Conservation (phyloP, 305 asterid species). For the Withania somnifera region DNA sequence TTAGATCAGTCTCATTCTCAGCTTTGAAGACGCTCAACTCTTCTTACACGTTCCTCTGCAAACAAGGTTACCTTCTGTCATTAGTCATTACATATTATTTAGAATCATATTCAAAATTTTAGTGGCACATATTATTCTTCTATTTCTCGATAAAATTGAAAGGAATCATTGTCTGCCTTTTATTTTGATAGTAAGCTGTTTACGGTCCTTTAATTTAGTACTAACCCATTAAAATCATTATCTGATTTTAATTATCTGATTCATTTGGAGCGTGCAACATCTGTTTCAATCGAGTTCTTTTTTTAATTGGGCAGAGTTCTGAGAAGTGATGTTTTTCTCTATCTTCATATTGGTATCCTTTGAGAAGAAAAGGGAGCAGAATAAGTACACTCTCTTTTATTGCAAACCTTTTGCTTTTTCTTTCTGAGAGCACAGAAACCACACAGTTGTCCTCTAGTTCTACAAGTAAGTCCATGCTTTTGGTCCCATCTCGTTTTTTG, state of each 20-base stretch:
- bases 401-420: neutral
- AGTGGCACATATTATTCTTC: neutral
- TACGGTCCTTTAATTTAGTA: neutral
- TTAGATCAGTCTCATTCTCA: slow-evolving; percentile 84
- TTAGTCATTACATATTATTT: neutral
- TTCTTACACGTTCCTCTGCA: slow-evolving; percentile 37
- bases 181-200: neutral
- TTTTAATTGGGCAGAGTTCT: neutral
- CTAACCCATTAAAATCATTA: neutral
- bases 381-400: neutral
- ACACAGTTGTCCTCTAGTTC: neutral
- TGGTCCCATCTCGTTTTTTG: neutral
- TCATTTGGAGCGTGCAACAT: neutral
- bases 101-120: neutral
- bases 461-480: neutral
- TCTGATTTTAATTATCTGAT: neutral
- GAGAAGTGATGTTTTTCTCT: neutral
- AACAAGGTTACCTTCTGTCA: slow-evolving; percentile 45
- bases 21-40: slow-evolving; percentile 80
- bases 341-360: neutral
- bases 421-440: slow-evolving; percentile 1
- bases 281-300: neutral
- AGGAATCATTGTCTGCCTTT: neutral
- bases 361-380: neutral
- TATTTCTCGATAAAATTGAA: neutral